Conservation (phyloP, 2,329 filamentous ascomycete species). For the Phyllosticta ampelicida region DNA sequence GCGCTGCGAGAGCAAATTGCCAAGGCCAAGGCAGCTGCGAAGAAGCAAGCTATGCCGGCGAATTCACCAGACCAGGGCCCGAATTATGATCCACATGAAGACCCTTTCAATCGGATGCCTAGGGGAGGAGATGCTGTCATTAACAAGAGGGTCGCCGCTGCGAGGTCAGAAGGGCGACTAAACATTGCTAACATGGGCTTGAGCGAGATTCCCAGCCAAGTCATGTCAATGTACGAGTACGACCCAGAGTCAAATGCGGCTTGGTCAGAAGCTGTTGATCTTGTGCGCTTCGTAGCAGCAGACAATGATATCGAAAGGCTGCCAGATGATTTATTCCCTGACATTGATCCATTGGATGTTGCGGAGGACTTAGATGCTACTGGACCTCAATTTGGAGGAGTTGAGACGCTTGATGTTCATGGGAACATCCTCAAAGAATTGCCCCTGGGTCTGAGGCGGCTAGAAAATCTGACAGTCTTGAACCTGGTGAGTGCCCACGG, state of each 20-base stretch:
- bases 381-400: constrained; percentile 67
- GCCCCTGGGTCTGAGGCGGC: constrained; percentile 62
- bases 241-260: constrained; percentile 55
- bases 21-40: constrained; percentile 64
- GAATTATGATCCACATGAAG: constrained; percentile 47
- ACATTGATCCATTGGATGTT: constrained; percentile 43
- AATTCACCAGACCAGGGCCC: constrained; percentile 18
- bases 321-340: constrained; percentile 67
- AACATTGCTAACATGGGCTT: constrained; percentile 82
- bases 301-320: constrained; percentile 78
- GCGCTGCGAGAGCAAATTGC: constrained; percentile 85
- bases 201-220: constrained; percentile 67
- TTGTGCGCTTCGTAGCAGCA: constrained; percentile 73
- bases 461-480: constrained; percentile 65
- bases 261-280: constrained; percentile 88
- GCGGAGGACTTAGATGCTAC: constrained; percentile 54
- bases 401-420: constrained; percentile 77
- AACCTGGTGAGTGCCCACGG: constrained; percentile 57
- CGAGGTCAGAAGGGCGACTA: constrained; percentile 66
- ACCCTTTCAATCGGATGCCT: constrained; percentile 61
- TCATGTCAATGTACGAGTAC: constrained; percentile 83
- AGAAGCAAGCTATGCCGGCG: constrained; percentile 4
- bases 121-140: constrained; percentile 57
- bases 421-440: constrained; percentile 65
- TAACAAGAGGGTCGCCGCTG: constrained; percentile 59